Evolutionary conservation across 805 yeast genomes (phyloP).

Genomic region (Candida silvatica): DNA sequence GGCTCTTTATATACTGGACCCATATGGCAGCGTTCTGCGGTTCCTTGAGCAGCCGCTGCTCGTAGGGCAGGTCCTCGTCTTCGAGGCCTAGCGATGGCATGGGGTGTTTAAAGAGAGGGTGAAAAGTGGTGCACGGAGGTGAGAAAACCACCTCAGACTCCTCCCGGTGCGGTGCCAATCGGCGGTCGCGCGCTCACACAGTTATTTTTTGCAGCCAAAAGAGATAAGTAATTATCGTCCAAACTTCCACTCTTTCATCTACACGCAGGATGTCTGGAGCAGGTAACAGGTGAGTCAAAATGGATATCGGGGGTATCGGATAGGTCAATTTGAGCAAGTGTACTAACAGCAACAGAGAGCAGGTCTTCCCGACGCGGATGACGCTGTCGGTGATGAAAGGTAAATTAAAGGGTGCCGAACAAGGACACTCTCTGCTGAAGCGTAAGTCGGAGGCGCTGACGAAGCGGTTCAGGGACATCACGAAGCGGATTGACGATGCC

Average conservation of each 20-base stretch:
- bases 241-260: background rate
- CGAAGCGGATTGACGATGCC: conserved; percentile 88
- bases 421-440: conserved; percentile 88
- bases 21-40: conserved; percentile 31
- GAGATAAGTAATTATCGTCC: too few relatives aligned
- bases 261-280: conserved; percentile 17
- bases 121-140: too few relatives aligned
- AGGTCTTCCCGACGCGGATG: conserved; percentile 97
- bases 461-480: conserved; percentile 91
- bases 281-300: conserved; percentile 17
- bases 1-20: conserved; percentile 41
- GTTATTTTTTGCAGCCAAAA: background rate
- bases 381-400: conserved; percentile 91
- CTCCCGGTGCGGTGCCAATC: too few relatives aligned
- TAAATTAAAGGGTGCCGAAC: conserved; percentile 94
- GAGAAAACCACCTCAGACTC: too few relatives aligned
- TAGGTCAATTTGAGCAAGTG: background rate
- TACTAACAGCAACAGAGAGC: conserved; percentile 50
- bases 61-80: conserved; percentile 27
- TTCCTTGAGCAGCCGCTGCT: conserved; percentile 26
- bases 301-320: background rate
- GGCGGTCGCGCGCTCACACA: too few relatives aligned
- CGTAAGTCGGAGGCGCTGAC: conserved; percentile 96
- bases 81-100: too few relatives aligned
- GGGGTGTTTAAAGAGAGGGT: background rate